phyloP scores from a whole-genome alignment of 106 monocot genomes.

The Apostasia ramifera region DNA sequence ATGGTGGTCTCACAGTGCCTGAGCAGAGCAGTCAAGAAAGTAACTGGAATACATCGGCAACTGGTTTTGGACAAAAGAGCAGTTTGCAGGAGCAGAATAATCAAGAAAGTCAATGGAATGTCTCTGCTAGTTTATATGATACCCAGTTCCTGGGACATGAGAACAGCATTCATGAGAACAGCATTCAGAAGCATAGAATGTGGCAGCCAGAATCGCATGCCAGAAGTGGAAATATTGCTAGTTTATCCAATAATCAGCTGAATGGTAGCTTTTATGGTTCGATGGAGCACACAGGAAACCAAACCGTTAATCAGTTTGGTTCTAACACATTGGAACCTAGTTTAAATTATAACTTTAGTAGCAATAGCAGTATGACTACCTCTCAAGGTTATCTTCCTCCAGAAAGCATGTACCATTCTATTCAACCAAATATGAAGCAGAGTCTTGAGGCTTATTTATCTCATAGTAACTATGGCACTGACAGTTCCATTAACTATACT shows the following conservation, averaged over 20 bases:
- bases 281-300: constrained; percentile 7
- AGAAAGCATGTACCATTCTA: constrained; percentile 32
- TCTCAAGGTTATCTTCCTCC: constrained; percentile 27
- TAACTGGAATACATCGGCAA: neutral
- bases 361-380: constrained; percentile 12
- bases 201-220: constrained; percentile 31
- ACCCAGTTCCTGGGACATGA: constrained; percentile 21
- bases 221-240: constrained; percentile 11
- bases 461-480: constrained; percentile 31
- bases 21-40: constrained; percentile 8
- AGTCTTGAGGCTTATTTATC: constrained; percentile 22
- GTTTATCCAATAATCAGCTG: constrained; percentile 27
- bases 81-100: neutral
- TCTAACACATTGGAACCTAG: constrained; percentile 19
- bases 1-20: constrained; percentile 13
- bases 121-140: constrained; percentile 12
- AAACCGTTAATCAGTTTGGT: constrained; percentile 20
- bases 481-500: constrained; percentile 27
- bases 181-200: constrained; percentile 3
- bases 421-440: constrained; percentile 36
- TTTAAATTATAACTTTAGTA: constrained; percentile 14
- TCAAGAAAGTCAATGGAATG: constrained; percentile 21
- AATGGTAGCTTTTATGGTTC: constrained; percentile 26
- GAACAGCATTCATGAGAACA: neutral
- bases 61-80: constrained; percentile 11